Conservation (phyloP, 495 filamentous ascomycete species). For the Xylaria palmicola region DNA sequence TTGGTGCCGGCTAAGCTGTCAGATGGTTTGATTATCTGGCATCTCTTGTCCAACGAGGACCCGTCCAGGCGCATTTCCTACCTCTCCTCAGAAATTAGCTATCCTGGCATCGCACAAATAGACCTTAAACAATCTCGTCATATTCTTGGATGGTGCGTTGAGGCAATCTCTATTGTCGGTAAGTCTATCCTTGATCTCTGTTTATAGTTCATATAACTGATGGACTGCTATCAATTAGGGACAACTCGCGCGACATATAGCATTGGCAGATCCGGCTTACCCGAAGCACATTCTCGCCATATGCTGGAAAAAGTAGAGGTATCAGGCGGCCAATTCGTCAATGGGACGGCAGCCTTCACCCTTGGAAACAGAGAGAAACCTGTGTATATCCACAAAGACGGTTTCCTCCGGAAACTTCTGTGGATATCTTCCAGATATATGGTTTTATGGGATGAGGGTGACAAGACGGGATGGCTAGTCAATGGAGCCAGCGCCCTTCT, state of each 20-base stretch:
- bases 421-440: conserved; percentile 31
- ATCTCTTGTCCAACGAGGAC: conserved; percentile 16
- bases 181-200: background rate
- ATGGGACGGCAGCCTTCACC: conserved; percentile 10
- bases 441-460: conserved; percentile 36
- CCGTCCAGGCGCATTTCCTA: conserved; percentile 13
- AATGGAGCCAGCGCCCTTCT: conserved; percentile 40
- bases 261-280: conserved; percentile 11
- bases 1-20: conserved; percentile 12
- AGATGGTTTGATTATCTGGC: conserved; percentile 16
- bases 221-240: background rate
- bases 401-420: conserved; percentile 16
- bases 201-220: background rate
- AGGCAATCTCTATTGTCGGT: conserved; percentile 6
- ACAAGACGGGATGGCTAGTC: conserved; percentile 39
- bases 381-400: conserved; percentile 9
- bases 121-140: conserved; percentile 4
- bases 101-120: background rate
- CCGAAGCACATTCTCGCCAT: conserved; percentile 4
- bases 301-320: conserved; percentile 26
- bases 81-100: background rate
- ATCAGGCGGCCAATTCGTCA: conserved; percentile 25
- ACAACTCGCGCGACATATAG: conserved; percentile 3
- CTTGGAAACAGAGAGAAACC: conserved; percentile 29
- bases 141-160: conserved; percentile 17